Base-by-base conservation (phyloP, 805 yeast genomes). In the Candida maris region DNA sequence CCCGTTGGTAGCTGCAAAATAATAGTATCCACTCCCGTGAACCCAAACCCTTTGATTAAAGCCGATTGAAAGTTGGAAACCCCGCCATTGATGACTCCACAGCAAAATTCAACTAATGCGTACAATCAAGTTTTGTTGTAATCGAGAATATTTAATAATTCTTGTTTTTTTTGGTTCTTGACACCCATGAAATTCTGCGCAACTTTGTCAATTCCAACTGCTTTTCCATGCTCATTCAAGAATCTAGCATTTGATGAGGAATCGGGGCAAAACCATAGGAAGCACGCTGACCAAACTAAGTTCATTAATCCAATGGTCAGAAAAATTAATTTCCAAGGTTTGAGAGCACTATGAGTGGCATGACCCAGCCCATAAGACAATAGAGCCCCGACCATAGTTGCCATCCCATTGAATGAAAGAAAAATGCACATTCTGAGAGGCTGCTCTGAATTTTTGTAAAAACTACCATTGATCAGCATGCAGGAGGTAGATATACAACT, bases 61-160 rank as follows among this genome's bases (percentile, higher is more conserved):
- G 71, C 64, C 30, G 70, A 61, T 32, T 63, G 61, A 42, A 73
- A 73, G 48, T 67, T 71, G 12, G 76, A 62, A 23, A 70, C 51
- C 34, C 78, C 83, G 47, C 81, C 81, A 45, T 74, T 73, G 32
- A 80, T 79, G 37, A 79, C 64, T 38, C 68, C 55, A 27, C 71
- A 49, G 15, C 67, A 57, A 39, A 52, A 52, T 44, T 29, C 59
- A 46, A 51, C 55, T 33, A 54, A 56, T 54, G 26, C 68, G 53
- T 46, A 38, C 3, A 45, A 22, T 25, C 30, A 30, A 25, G 41
- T 39, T 19, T 65, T 61, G 21, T 57, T 52, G 21, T 58, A 52
- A 46, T 71, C 77, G 21, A 50, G 15, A 26, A 70, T 25, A 65
- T 63, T 52, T 73, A 77, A 28, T 61, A 51, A 55, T 51, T 50